Base-by-base conservation (phyloP, 75 land plant genomes). In the Sequoiadendron giganteum region DNA sequence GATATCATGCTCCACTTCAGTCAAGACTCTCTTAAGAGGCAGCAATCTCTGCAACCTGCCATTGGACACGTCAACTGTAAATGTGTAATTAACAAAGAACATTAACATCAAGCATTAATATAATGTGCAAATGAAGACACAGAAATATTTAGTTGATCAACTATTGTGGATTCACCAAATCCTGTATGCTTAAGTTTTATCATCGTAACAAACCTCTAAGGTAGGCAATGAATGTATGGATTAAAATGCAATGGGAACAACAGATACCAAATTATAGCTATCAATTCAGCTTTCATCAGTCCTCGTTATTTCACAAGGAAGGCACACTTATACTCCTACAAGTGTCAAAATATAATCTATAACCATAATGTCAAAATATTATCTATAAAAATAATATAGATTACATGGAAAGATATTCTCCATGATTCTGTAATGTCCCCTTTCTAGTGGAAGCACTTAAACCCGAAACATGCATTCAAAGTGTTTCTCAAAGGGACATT, bases 1-100 rank as follows among this genome's bases (percentile, higher is more conserved):
- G 48, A 92, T 87, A 70, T 92, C 93, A 91, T 92, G 93, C 84
- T 92, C 93, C 88, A 92, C 90, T 86, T 92, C 93, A 72, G 93
- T 92, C 70, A 92, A 88, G 73, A 90, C 90, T 55, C 93, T 52
- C 87, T 91, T 92, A 40, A 92, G 36, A 34, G 93, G 92, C 34
- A 92, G 87, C 65, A 92, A 85, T 86, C 92, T 90, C 88, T 92
- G 93, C 79, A 92, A 87, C 76, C 93, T 92, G 90, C 80, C 83
- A 85, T 81, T 45, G 6, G 9, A 43, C 21, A 42, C 43, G 43
- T 21, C 25, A 21, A 80, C 43, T 21, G 6, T 3, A 40, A 25
- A 42, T 80, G 39, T 76, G 48, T 39, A 28, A 54, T n/a, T 38
- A 19, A 36, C 14, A n/a, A 61, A 38, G 30, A 15, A 65, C 16